These are phyloP conservation scores for Phytophthora constricta DNA, from an alignment of 352 stramenopile genomes.

Conservation along the genomic window DNA sequence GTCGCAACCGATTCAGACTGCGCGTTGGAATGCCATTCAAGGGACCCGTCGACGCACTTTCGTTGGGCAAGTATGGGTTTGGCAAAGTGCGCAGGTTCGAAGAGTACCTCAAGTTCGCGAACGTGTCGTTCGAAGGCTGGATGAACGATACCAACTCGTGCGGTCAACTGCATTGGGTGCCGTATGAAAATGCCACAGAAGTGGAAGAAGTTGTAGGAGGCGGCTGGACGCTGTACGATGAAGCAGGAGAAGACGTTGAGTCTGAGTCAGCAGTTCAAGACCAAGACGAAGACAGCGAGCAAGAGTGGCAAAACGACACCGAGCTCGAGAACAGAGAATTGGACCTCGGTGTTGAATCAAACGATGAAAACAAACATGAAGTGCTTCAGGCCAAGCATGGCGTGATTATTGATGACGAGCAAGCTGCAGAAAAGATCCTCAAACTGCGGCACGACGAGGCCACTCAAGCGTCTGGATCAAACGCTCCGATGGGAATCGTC, in stretches of 20 bases:
- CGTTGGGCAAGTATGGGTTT: constrained; percentile 59
- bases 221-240: constrained; percentile 54
- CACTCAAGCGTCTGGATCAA: constrained; percentile 15
- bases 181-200: constrained; percentile 50
- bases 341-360: background rate
- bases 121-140: constrained; percentile 47
- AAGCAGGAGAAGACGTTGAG: constrained; percentile 8
- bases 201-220: constrained; percentile 54
- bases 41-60: constrained; percentile 52
- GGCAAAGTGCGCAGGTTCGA: constrained; percentile 57
- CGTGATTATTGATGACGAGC: constrained; percentile 21
- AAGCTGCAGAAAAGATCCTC: constrained; percentile 1
- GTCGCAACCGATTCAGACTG: constrained; percentile 55
- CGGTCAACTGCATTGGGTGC: constrained; percentile 68
- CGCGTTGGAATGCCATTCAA: constrained; percentile 58
- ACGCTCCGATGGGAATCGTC: constrained; percentile 49
- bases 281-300: too few species aligned
- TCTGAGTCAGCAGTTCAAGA: too few species aligned
- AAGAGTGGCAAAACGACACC: background rate
- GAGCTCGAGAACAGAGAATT: background rate
- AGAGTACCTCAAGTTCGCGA: constrained; percentile 64
- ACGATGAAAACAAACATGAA: constrained; percentile 13
- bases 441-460: constrained; percentile 53
- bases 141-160: constrained; percentile 67
- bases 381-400: constrained; percentile 18